Conservation (phyloP, 192 early-diverging fungal species). For the Ambispora gerdemannii region DNA sequence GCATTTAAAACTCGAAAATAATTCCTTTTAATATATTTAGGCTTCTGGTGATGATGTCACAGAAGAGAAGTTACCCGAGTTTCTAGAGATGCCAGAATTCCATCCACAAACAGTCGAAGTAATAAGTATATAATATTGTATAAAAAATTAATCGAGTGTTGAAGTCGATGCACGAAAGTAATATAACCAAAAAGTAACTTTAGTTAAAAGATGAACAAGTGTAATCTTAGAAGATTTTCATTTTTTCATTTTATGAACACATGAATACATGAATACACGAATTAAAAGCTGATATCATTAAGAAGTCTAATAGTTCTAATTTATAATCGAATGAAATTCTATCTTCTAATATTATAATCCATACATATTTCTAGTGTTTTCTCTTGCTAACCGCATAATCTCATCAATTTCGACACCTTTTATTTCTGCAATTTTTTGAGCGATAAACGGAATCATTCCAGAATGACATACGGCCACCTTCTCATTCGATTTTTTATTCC, state of each 20-base stretch:
- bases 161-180: too few relatives aligned
- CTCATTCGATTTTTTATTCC: constrained; percentile 9
- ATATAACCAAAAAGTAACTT: too few relatives aligned
- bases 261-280: too few relatives aligned
- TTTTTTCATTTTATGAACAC: too few relatives aligned
- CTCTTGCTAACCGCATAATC: constrained; percentile 19
- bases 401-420: constrained; percentile 16
- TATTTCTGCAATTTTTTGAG: constrained; percentile 24
- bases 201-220: too few relatives aligned
- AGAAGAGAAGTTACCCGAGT: neutral
- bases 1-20: neutral
- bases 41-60: constrained; percentile 29
- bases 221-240: too few relatives aligned
- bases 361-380: constrained; percentile 32
- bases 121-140: too few relatives aligned
- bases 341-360: constrained; percentile 10
- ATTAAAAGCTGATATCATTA: too few relatives aligned
- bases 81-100: constrained; percentile 13
- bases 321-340: too few relatives aligned
- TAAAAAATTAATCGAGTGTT: too few relatives aligned
- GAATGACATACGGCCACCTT: constrained; percentile 28
- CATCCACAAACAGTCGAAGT: too few relatives aligned
- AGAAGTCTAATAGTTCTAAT: too few relatives aligned
- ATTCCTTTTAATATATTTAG: neutral
- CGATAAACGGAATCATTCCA: constrained; percentile 32